Conservation (phyloP, 495 filamentous ascomycete species). For the Cryomyces antarcticus region DNA sequence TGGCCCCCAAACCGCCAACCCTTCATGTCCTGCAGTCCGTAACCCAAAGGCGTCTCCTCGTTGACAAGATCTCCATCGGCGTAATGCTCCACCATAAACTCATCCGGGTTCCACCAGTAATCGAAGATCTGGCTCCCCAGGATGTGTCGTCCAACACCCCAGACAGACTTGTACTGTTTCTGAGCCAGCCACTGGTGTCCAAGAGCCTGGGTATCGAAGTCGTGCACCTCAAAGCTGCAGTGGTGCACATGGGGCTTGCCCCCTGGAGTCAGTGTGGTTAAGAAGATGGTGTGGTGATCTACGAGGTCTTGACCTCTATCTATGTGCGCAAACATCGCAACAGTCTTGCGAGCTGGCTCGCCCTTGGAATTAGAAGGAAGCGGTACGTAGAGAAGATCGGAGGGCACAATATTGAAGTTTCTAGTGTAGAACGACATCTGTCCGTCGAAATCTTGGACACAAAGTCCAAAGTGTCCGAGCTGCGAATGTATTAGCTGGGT, state of each 20-base stretch:
- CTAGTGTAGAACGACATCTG: conserved; percentile 40
- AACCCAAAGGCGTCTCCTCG: conserved; percentile 10
- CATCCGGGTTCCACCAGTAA: conserved; percentile 33
- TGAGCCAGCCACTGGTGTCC: conserved; percentile 50
- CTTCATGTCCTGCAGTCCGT: conserved; percentile 7
- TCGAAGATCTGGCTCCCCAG: conserved; percentile 48
- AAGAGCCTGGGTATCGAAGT: conserved; percentile 54
- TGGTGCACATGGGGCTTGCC: conserved; percentile 46
- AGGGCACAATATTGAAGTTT: conserved; percentile 47
- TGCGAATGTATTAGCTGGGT: neutral
- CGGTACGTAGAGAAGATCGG: conserved; percentile 29
- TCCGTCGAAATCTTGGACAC: conserved; percentile 35
- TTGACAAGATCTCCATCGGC: conserved; percentile 16
- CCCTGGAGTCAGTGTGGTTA: conserved; percentile 27
- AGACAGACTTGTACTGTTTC: conserved; percentile 44
- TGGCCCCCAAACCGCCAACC: conserved; percentile 12
- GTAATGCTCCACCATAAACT: conserved; percentile 18
- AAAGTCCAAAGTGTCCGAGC: conserved; percentile 52
- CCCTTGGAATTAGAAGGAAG: neutral
- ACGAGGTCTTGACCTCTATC: conserved; percentile 36
- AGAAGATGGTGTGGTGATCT: conserved; percentile 60
- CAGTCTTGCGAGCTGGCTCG: conserved; percentile 20
- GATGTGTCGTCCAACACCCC: conserved; percentile 54
- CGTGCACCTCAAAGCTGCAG: conserved; percentile 51
- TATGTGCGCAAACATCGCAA: conserved; percentile 42